Evolutionary conservation across 352 stramenopile genomes (phyloP).

Genomic region (Phytophthora parvispora): DNA sequence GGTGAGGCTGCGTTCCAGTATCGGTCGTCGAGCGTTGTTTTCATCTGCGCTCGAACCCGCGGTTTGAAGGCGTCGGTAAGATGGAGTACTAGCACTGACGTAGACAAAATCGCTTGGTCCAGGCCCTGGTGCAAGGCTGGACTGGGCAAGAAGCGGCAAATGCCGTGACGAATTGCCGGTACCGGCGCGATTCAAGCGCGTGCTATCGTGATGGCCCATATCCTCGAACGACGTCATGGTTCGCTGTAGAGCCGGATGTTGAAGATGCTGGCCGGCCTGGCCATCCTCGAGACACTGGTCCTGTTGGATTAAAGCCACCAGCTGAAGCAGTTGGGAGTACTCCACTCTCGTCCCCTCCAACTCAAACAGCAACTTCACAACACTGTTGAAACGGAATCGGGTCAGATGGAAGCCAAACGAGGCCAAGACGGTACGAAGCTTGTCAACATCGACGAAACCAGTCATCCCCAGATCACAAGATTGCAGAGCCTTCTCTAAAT

Average conservation of each 20-base stretch:
- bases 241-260: conserved; percentile 8
- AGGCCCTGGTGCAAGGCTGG: conserved; percentile 19
- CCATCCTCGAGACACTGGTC: conserved; percentile 17
- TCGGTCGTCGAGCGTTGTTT: not conserved
- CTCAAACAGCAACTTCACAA: conserved; percentile 64
- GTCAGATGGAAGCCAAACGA: conserved; percentile 60
- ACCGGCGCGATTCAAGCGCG: not conserved
- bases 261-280: not conserved
- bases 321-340: conserved; percentile 52
- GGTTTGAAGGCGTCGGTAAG: conserved; percentile 2
- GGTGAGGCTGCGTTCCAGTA: not conserved
- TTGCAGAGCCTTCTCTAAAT: conserved; percentile 41
- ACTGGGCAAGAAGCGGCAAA: conserved; percentile 27
- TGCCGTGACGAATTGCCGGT: not conserved
- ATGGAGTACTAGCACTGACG: conserved; percentile 14
- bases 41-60: conserved; percentile 6
- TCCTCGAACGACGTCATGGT: conserved; percentile 26
- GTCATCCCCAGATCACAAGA: conserved; percentile 26
- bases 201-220: conserved; percentile 3
- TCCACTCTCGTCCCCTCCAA: conserved; percentile 48
- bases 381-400: conserved; percentile 65
- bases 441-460: conserved; percentile 51
- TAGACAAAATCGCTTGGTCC: conserved; percentile 28
- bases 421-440: conserved; percentile 48
- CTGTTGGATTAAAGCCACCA: conserved; percentile 43